Conservation (phyloP, 2,329 filamentous ascomycete genomes). For the Diaporthe citri region DNA sequence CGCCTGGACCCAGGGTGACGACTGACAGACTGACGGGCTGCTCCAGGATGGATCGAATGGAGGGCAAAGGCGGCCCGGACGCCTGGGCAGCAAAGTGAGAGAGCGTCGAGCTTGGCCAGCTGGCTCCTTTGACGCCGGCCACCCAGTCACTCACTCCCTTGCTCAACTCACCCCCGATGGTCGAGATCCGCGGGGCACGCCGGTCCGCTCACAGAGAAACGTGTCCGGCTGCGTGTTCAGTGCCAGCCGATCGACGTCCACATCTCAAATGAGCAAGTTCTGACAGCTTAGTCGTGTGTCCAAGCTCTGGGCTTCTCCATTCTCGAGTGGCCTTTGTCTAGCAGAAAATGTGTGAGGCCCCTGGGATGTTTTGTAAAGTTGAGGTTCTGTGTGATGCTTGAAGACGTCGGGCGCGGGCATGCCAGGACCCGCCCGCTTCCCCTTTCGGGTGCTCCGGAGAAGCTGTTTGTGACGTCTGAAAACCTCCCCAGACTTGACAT, state of each 20-base stretch:
- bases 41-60: background rate
- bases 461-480: background rate
- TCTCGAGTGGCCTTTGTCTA: background rate
- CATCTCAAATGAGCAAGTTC: background rate
- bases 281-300: background rate
- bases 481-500: background rate
- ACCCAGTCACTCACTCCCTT: background rate
- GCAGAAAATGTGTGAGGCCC: background rate
- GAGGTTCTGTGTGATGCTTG: background rate
- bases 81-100: background rate
- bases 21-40: background rate
- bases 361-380: background rate
- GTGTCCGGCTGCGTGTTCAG: background rate
- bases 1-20: constrained; percentile 14
- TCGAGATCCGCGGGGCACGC: constrained; percentile 5
- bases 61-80: constrained; percentile 2
- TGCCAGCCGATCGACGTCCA: background rate
- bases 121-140: background rate
- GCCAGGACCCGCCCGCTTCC: background rate
- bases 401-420: background rate
- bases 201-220: constrained; percentile 7
- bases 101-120: constrained; percentile 1
- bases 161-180: background rate
- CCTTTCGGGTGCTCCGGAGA: background rate
- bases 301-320: too few species aligned